phyloP scores from a whole-genome alignment of 495 filamentous ascomycete genomes.

The Lichina pygmaea region DNA sequence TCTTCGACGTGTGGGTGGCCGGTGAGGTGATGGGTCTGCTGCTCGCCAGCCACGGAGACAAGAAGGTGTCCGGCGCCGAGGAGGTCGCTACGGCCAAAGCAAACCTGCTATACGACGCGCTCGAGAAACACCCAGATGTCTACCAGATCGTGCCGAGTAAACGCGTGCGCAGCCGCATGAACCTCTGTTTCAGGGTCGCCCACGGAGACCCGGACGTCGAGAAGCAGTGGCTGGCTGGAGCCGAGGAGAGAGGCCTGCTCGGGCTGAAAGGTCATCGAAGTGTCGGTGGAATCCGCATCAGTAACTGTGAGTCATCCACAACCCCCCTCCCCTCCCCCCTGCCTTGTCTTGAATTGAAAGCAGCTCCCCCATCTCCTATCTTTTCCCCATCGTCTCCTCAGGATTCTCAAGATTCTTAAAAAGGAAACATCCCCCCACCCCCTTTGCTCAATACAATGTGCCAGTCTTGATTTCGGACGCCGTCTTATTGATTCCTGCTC shows the following conservation, averaged over 20 bases:
- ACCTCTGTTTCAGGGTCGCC: constrained; percentile 65
- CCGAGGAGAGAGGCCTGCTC: constrained; percentile 29
- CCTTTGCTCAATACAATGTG: not conserved
- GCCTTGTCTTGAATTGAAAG: not conserved
- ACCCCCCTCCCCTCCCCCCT: not conserved
- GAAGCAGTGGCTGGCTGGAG: constrained; percentile 51
- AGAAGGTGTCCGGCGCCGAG: constrained; percentile 46
- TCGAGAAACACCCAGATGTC: constrained; percentile 41
- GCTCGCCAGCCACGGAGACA: constrained; percentile 25
- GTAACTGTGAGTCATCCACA: constrained; percentile 17
- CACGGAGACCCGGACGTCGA: constrained; percentile 35
- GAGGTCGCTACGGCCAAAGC: constrained; percentile 45
- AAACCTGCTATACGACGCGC: constrained; percentile 36
- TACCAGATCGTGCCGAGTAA: constrained; percentile 53
- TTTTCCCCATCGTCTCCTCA: not conserved
- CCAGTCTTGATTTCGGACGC: not conserved
- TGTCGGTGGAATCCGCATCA: constrained; percentile 41
- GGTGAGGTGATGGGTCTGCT: constrained; percentile 54
- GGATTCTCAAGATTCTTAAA: not conserved
- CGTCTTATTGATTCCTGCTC: not conserved
- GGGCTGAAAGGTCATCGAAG: constrained; percentile 66
- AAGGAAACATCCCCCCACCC: not conserved
- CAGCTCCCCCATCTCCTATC: not conserved
- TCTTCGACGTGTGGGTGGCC: constrained; percentile 80
- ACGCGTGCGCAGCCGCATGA: constrained; percentile 57